Evolutionary conservation across 257 asterid species (phyloP).

Genomic region (Handroanthus guayacan): DNA sequence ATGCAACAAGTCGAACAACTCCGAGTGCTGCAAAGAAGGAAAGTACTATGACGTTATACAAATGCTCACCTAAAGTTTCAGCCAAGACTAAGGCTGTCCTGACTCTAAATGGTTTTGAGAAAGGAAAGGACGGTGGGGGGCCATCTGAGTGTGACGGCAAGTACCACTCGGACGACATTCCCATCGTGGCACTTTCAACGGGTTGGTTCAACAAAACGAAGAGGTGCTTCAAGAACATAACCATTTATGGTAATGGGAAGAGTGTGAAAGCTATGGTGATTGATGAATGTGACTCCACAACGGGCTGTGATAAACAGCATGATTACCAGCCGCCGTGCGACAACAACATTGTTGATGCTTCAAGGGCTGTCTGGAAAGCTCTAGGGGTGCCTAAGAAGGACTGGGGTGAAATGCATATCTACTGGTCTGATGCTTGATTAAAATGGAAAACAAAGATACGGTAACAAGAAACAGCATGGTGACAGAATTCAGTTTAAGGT

Average conservation of each 20-base stretch:
- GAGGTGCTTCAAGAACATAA: slow-evolving; percentile 46
- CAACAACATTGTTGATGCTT: slow-evolving; percentile 54
- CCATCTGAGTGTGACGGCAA: slow-evolving; percentile 54
- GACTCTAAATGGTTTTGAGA: slow-evolving; percentile 53
- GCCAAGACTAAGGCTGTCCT: slow-evolving; percentile 46
- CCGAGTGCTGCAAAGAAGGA: slow-evolving; percentile 56
- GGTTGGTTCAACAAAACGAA: slow-evolving; percentile 52
- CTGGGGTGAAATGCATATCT: slow-evolving; percentile 38
- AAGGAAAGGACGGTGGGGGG: slow-evolving; percentile 58
- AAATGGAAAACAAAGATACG: neutral
- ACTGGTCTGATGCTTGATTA: slow-evolving; percentile 41
- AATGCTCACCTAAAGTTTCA: slow-evolving; percentile 45
- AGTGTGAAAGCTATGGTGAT: slow-evolving; percentile 54
- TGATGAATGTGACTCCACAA: slow-evolving; percentile 54
- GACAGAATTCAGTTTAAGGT: neutral
- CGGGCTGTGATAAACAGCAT: slow-evolving; percentile 53
- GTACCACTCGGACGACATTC: slow-evolving; percentile 50
- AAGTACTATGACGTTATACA: slow-evolving; percentile 41
- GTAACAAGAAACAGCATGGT: neutral
- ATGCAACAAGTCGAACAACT: slow-evolving; percentile 50
- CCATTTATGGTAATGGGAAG: slow-evolving; percentile 45
- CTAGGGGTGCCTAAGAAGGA: slow-evolving; percentile 38
- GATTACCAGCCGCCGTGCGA: slow-evolving; percentile 56
- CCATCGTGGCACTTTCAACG: slow-evolving; percentile 52
- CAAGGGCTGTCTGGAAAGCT: slow-evolving; percentile 58